Evolutionary conservation across 106 monocot genomes (phyloP), one percentile per base, ranked within the genome.

Genomic region (Allium sativum): DNA sequence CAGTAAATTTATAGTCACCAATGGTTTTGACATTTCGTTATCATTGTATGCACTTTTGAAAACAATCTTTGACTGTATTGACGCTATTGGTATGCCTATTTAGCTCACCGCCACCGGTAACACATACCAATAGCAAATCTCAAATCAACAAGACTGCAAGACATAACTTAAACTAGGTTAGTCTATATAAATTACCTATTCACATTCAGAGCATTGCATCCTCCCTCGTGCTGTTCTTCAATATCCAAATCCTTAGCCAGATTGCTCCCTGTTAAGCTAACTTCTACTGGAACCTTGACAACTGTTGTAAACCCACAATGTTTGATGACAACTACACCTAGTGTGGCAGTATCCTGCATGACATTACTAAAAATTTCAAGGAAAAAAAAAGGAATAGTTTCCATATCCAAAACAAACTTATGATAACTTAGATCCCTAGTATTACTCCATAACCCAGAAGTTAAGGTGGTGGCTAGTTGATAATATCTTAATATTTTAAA

Each of bases 301-400:
- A 81, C 65, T 58, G 85, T 89, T 44, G 85, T 89, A 62, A 80
- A 85, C 66, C 93, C 93, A 76, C 82, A 88, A 72, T 93, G 77
- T 77, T 75, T 82, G 40, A 85, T 80, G 58, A 85, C 69, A 21
- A 93, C 88, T 22, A 89, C 85, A 66, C 88, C 85, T 56, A 93
- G 58, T 69, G 89, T 93, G 50, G 84, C 78, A 76, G 82, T 89
- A 74, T 93, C 93, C 93, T 93, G 82, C 69, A 78, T 68, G 42
- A 10, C 42, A 56, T 71, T 43, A 52, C 12, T 12, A 13, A 66
- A 66, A 12, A 7, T 42, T 19, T 66, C 42, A 44, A 21, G 20
- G n/a, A 42, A 42, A 15, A 8, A 44, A 60, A 8, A 16, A 21
- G 9, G 43, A 17, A 61, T 12, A 61, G 5, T 42, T 17, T 42